Base-by-base conservation (phyloP, 148 eudicot species). In the Rhododendron ovatum region DNA sequence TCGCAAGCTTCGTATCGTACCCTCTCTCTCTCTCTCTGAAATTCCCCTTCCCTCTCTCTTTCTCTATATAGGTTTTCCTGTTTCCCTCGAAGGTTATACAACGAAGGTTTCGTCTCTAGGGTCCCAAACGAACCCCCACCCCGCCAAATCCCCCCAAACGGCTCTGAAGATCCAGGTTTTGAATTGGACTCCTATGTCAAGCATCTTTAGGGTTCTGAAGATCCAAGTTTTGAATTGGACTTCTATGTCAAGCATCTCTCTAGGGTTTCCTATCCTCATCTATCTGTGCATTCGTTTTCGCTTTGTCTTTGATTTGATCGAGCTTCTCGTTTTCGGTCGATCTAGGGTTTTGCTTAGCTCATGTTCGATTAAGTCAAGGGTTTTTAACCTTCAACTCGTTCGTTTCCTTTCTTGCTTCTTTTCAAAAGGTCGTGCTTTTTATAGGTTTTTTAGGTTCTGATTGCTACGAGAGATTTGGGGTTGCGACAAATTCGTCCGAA, bases 211-310 rank as follows among this genome's bases (percentile, higher is more conserved):
- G 30, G 30, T 30, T 30, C 30, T 30, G 30, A 30, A 30, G 30
- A 30, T 88, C 85, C 89, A 78, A 85, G 87, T 85, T 63, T 82
- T 30, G 73, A 86, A 50, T 86, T 86, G 88, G 88, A 76, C 22
- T 74, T 82, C 83, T 50, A 63, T 80, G 65, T 24, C 28, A 65
- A 30, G 30, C 30, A 30, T 59, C 8, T 35, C 37, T 84, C 74
- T 88, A 85, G 87, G 86, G 87, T 85, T 82, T 82, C 55, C 35
- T 18, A 55, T 35, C 45, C 39, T 73, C 41, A 3, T 28, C 33
- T 26, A 30, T 82, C 73, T 4, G 69, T n/a, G 7, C 3, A n/a
- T 28, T 82, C 35, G 28, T 10, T 69, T 35, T 35, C 37, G 37
- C 37, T 35, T 83, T 11, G 78, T 26, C 35, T 67, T 26, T n/a